Percentiles rank a stretch among this genome's conserved stretches.
Conservation (phyloP, 2,329 filamentous ascomycete species). For the Lasiodiplodia citricola region DNA sequence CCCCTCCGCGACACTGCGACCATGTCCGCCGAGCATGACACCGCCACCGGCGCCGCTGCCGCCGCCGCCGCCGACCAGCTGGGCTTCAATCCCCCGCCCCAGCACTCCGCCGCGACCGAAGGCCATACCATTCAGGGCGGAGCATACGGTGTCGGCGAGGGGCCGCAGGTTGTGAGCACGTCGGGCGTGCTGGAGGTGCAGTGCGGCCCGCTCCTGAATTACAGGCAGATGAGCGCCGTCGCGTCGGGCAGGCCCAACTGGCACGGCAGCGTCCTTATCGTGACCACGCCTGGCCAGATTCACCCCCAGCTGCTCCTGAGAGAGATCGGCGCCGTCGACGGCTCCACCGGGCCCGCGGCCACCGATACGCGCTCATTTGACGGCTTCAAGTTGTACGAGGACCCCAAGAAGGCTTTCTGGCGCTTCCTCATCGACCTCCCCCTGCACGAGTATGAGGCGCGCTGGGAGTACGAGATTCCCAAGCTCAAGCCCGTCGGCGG, state of each 20-base stretch:
- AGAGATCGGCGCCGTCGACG: conserved; percentile 53
- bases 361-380: conserved; percentile 39
- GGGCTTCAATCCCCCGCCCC: background rate
- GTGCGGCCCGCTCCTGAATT: conserved; percentile 78
- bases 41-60: conserved; percentile 3
- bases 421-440: conserved; percentile 64
- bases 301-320: conserved; percentile 66
- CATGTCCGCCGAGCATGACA: conserved; percentile 19
- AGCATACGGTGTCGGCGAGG: conserved; percentile 46
- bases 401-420: conserved; percentile 64
- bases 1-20: background rate
- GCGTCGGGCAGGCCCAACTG: conserved; percentile 59
- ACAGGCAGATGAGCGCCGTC: conserved; percentile 70
- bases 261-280: conserved; percentile 85
- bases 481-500: conserved; percentile 66
- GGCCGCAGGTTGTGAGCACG: conserved; percentile 51
- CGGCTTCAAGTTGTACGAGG: conserved; percentile 65
- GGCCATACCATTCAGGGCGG: conserved; percentile 3
- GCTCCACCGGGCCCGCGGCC: conserved; percentile 33
- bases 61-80: conserved; percentile 11
- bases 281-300: conserved; percentile 73
- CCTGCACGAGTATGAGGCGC: conserved; percentile 73
- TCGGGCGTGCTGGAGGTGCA: conserved; percentile 60
- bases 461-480: conserved; percentile 79
- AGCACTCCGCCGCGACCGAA: background rate